A percentile compares a stretch with the other conserved stretches of the same genome.
Evolutionary conservation across 2,329 filamentous ascomycete species (phyloP).

Genomic region (Aureobasidium melanogenum): DNA sequence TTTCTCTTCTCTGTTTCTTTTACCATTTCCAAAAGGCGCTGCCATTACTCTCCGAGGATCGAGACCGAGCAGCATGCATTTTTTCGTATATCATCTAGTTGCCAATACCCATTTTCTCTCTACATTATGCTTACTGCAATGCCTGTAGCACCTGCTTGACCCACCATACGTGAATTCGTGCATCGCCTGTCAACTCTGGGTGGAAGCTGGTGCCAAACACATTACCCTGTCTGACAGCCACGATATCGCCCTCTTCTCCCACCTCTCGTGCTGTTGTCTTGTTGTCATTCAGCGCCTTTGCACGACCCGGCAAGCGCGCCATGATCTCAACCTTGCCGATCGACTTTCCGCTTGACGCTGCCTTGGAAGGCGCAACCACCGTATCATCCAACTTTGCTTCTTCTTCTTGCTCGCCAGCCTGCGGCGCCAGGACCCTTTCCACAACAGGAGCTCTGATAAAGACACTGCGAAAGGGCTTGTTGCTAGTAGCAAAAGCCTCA

Average conservation of each 20-base stretch:
- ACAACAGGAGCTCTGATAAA: constrained; percentile 95
- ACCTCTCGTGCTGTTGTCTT: constrained; percentile 37
- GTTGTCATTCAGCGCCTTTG: constrained; percentile 39
- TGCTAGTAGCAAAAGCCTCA: constrained; percentile 18
- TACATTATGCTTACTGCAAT: not conserved
- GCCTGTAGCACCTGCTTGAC: constrained; percentile 53
- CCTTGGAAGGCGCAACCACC: constrained; percentile 48
- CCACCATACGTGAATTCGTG: constrained; percentile 92
- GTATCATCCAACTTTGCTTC: constrained; percentile 40
- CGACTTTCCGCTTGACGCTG: constrained; percentile 37
- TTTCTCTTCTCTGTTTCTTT: not conserved
- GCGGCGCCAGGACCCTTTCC: constrained; percentile 60
- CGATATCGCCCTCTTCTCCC: constrained; percentile 60
- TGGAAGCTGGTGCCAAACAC: constrained; percentile 94
- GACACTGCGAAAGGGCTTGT: constrained; percentile 63
- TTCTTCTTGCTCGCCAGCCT: constrained; percentile 41
- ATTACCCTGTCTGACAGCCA: constrained; percentile 84
- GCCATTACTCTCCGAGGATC: constrained; percentile 1
- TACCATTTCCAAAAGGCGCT: not conserved
- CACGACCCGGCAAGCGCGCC: constrained; percentile 46
- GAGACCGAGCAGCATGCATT: constrained; percentile 1
- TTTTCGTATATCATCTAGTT: constrained; percentile 3
- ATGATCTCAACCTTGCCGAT: constrained; percentile 48
- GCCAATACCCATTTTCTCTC: not conserved
- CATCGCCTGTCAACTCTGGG: constrained; percentile 81